Evolutionary conservation across 371 early-diverging fungal genomes (phyloP), one percentile per base, ranked within the genome.

Genomic region (Lichtheimia ramosa): DNA sequence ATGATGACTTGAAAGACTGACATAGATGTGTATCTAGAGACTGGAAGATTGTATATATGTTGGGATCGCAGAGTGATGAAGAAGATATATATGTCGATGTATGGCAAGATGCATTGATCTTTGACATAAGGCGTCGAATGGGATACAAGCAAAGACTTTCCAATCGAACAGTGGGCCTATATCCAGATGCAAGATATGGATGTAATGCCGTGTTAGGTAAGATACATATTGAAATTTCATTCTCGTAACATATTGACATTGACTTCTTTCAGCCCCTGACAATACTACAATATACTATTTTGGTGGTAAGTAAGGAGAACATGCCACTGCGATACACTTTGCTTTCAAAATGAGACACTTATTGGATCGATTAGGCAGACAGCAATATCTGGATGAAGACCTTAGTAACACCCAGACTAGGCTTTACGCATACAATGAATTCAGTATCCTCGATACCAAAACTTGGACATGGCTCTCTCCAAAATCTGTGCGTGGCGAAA

Each of bases 231-330:
- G 0, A 27, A 3, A 5, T 28, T 13, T 27, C 34, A 34, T 34
- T 34, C 5, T 34, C n/a, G n/a, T 6, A 34, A 8, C 10, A 34
- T 34, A 6, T 10, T 10, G 34, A 34, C 10, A 34, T 34, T 34
- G 10, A 34, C 34, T 34, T 34, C 10, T 4, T 34, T 10, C 34
- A 34, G 34, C 34, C 34, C 34, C 34, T 34, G 51, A 51, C 14
- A 18, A 51, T 43, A 40, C 42, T 1, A 23, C 51, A 15, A 51
- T 51, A 20, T 51, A 51, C 21, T 51, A 51, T 51, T 51, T 23
- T 21, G 51, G 51, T 23, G 51, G 51, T 25, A 43, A 54, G 20
- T 3, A 54, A 54, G 13, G 10, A 8, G 4, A 2, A 4, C 3
- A 18, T 20, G 20, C 1, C 41, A 2, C 14, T 8, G 4, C 27